Base-by-base conservation (phyloP, 2,329 filamentous ascomycete genomes). In the Claviceps spartinae region DNA sequence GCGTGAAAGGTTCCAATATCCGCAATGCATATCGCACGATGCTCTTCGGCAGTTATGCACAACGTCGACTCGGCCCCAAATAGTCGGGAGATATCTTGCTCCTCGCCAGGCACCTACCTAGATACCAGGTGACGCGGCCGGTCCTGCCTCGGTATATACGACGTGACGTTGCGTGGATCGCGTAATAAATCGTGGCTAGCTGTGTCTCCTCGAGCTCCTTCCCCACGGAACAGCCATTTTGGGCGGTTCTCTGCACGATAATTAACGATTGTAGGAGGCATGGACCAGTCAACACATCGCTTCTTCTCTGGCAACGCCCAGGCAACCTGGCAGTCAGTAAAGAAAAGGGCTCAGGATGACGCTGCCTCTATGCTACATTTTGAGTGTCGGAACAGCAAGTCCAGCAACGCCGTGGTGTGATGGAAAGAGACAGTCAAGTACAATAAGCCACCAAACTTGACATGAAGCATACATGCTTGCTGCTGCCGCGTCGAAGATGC, bases 401-500 rank as follows among this genome's bases (percentile, higher is more conserved):
- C 4, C 22, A 36, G 43, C 43, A 47, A 42, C 44, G 36, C 49
- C 49, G 22, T n/a, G 24, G 36, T 34, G 18, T 22, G 8, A 26
- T 37, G 49, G 49, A 47, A 51, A 46, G 44, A 51, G 44, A 42
- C 4, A 8, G 24, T 16, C 37, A 50, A 18, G 20, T 47, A 36
- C 20, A 8, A 46, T 9, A 7, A 22, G 16, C 36, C 18, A 18
- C 30, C 41, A 14, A 38, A 11, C 26, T 34, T 24, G 16, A 44
- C 42, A 22, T 34, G n/a, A 14, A 34, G 42, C 30, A 16, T 18
- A 42, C 49, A 11, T 30, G 20, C 24, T 51, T 47, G 49, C 44
- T 47, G 26, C 44, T 51, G 49, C 49, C 49, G n/a, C 41, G n/a
- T n/a, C 6, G 36, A 37, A 26, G n/a, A 51, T 47, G 24, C n/a